Base-by-base conservation (phyloP, 192 early-diverging fungal genomes). In the Backusella macrospora region DNA sequence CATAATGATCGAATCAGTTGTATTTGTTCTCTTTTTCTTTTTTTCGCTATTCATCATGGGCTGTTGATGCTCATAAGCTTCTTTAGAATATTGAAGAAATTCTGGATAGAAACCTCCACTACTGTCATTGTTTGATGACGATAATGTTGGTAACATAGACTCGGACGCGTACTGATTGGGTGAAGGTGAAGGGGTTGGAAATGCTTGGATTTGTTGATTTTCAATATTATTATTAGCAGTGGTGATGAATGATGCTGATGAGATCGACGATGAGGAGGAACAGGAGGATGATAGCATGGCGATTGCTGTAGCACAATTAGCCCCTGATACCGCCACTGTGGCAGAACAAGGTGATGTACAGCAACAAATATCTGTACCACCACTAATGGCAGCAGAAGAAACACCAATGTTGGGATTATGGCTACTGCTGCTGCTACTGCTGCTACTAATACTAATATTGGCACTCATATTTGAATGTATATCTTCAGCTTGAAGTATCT, bases 41-140 rank as follows among this genome's bases (percentile, higher is more conserved):
- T 34, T 55, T 39, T 38, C 55, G 12, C 47, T 49, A 14, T 47
- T 38, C 34, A 34, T 65, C 26, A 42, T 68, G 43, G 68, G 65
- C 26, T 72, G 49, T 26, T 59, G 52, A 7, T 59, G 76, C 16
- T 77, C 76, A 48, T 77, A 77, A 26, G 70, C 29, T 21, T 70
- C 77, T 59, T 48, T 73, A 71, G 42, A 55, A 71, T 78, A 75
- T 14, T 75, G 73, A 15, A 70, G 39, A 29, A 74, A 78, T 34
- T 78, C 73, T 15, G 73, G 59, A 74, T 74, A 74, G 10, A 75
- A 71, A 5, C 15, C 44, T 68, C 10, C 26, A 26, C 21, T 46
- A 14, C 10, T 68, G 45, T 43, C n/a, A 21, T 40, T 34, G 29
- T 34, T 34, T 34, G 29, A 34, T 34, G 29, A 34, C 29, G 29